Evolutionary conservation across 2,329 filamentous ascomycete species (phyloP).

Genomic region (Lecanosticta acicola): DNA sequence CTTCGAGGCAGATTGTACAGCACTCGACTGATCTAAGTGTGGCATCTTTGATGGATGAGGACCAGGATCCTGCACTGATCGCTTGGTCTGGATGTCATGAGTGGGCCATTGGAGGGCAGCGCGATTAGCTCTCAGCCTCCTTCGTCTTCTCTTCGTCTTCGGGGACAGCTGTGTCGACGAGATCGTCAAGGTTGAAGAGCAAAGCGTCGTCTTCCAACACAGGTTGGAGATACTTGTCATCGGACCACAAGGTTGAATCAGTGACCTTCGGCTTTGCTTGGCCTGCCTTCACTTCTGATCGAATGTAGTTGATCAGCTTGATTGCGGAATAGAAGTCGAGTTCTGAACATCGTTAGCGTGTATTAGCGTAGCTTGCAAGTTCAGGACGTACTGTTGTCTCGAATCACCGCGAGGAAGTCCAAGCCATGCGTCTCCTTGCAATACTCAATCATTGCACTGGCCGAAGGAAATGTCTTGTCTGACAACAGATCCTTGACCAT

Average conservation of each 20-base stretch:
- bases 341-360: constrained; percentile 22
- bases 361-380: neutral
- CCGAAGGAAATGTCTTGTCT: constrained; percentile 31
- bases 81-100: neutral
- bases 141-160: neutral
- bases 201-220: constrained; percentile 84
- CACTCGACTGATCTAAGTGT: no score
- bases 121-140: neutral
- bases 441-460: constrained; percentile 35
- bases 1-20: no score
- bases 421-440: constrained; percentile 36
- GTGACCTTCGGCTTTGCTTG: constrained; percentile 51
- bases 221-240: constrained; percentile 77
- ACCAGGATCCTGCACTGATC: neutral
- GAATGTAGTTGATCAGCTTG: constrained; percentile 47
- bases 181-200: constrained; percentile 79
- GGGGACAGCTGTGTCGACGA: constrained; percentile 41
- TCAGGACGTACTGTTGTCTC: constrained; percentile 32
- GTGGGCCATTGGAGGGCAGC: no score
- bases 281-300: constrained; percentile 37
- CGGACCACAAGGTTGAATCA: constrained; percentile 57
- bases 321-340: constrained; percentile 43
- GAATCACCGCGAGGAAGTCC: constrained; percentile 35
- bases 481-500: constrained; percentile 39
- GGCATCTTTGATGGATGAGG: no score